Base-by-base conservation (phyloP, 139 green algal genomes). In the Picochlorum sp. region DNA sequence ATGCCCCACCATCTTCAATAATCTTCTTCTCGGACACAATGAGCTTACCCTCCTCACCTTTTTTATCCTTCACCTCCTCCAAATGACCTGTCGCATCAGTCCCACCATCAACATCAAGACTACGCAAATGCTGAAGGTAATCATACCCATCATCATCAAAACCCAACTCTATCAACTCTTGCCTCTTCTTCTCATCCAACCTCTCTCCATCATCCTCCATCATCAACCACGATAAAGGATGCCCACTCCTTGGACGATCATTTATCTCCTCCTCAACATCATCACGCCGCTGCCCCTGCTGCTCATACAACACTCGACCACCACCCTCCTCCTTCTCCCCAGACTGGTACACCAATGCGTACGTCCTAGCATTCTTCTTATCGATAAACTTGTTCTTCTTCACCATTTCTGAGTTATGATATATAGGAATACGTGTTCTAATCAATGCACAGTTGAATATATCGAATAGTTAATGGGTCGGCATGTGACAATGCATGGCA, bases 131-230 rank as follows among this genome's bases (percentile, higher is more conserved):
- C 67, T 73, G 68, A 49, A 92, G 75, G 74, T 98, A 98, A 71
- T 98, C 88, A 70, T 98, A 98, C 4, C 92, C 92, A 47, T 98
- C 92, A 57, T 97, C 88, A 14, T 92, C 91, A 30, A 98, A 86
- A 9, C 92, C 90, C 31, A 90, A 73, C 56, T 79, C 69, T 28
- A 94, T 57, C 11, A 93, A 74, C 73, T 95, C 87, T 1, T 68
- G 68, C 3, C 85, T 73, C 50, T 74, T 77, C 16, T 72, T 82
- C 31, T 85, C 82, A 5, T 65, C 51, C 18, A 85, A 15, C 23
- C 15, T 9, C 20, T 16, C 8, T 9, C 50, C 47, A 56, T 9
- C 18, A 31, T 58, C 54, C 15, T 74, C 62, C 20, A 74, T 73
- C n/a, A 83, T 49, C 23, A 86, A 57, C 70, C 68, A 83, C 1